Base-by-base conservation (phyloP, 164 flowering plant genomes). In the Stephania cephalantha region DNA sequence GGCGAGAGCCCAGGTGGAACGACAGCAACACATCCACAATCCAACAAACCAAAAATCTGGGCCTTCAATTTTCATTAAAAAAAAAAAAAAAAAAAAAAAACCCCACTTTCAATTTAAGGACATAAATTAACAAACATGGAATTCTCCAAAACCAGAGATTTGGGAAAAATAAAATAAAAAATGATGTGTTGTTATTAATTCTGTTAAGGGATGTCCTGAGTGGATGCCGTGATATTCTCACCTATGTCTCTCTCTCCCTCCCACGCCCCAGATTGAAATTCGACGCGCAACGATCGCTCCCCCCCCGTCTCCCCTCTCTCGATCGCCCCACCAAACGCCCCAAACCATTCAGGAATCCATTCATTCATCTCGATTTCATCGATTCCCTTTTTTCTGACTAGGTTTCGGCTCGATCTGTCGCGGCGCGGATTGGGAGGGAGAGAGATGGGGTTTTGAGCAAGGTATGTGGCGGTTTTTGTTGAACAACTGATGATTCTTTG, bases 161-260 rank as follows among this genome's bases (percentile, higher is more conserved):
- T 35, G 42, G 1, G 42, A 50, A 15, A 11, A 29, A 11, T 1
- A 25, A 8, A 11, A 0, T 30, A 35, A 29, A 29, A 67, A 67
- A 67, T 67, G 31, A 67, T 15, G 5, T 67, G 12, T 22, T 66
- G 6, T 25, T 25, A 17, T 11, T 9, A 0, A 10, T 50, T 70
- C 55, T 8, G 58, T 70, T 70, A 46, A 3, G 42, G 66, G 20
- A 42, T 55, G 53, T 80, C 82, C 80, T 74, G 73, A 46, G 77
- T 75, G 73, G 77, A 79, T 81, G 85, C 82, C 83, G 87, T 83
- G 70, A 77, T 77, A 81, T 81, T 82, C 87, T 78, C 76, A 81
- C 83, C 79, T 70, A 78, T 84, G 84, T 83, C 78, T 75, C 83
- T 77, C 78, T 79, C 25, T 25, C 25, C 25, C 25, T 0, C 84